These are phyloP conservation scores for Fusarium buxicola DNA, from an alignment of 2,329 filamentous ascomycete genomes.

Conservation along the genomic window DNA sequence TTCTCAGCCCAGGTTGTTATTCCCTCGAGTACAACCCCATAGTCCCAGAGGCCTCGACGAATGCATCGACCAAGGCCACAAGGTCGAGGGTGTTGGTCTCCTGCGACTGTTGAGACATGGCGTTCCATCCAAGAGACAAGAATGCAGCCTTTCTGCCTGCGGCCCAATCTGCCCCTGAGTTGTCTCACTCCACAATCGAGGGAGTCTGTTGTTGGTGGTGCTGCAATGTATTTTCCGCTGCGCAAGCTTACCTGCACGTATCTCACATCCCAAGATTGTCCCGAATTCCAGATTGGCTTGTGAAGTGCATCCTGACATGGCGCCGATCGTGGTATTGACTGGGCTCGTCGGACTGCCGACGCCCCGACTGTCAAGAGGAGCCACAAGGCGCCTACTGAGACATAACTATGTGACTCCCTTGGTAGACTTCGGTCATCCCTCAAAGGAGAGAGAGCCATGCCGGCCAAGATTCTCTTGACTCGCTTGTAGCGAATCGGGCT, in stretches of 20 bases:
- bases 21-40: constrained; percentile 9
- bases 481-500: neutral
- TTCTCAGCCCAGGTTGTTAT: constrained; percentile 18
- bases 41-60: constrained; percentile 22
- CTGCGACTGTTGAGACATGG: constrained; percentile 43
- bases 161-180: constrained; percentile 31
- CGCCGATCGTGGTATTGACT: constrained; percentile 1
- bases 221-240: constrained; percentile 24
- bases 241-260: neutral
- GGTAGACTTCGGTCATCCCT: constrained; percentile 24
- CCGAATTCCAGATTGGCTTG: constrained; percentile 37
- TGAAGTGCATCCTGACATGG: neutral
- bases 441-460: constrained; percentile 11
- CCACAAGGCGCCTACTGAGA: constrained; percentile 24
- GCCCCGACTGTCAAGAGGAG: neutral
- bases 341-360: neutral
- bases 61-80: constrained; percentile 30
- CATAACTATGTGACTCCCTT: constrained; percentile 15
- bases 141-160: constrained; percentile 29
- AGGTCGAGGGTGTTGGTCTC: constrained; percentile 8
- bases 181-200: constrained; percentile 40
- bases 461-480: neutral
- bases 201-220: constrained; percentile 8
- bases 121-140: constrained; percentile 32
- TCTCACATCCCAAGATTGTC: constrained; percentile 32